Evolutionary conservation across 352 stramenopile species (phyloP).

Genomic region (Saprolegnia diclina): DNA sequence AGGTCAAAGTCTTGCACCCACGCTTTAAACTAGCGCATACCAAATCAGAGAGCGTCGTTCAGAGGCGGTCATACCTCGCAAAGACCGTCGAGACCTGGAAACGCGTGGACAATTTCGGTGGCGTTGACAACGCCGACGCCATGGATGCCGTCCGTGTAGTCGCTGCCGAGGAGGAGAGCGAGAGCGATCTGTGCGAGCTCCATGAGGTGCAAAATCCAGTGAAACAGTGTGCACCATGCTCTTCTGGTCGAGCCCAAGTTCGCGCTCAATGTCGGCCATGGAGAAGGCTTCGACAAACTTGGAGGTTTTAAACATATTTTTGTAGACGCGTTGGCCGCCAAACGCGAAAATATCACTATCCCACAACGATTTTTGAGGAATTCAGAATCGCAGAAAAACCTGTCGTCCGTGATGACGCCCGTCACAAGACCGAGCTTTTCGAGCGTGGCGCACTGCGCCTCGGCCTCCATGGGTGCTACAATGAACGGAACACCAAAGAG

Average conservation of each 20-base stretch:
- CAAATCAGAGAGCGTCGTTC: not conserved
- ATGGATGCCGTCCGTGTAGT: constrained; percentile 90
- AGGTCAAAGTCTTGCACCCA: constrained; percentile 59
- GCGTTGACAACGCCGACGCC: constrained; percentile 84
- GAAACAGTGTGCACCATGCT: constrained; percentile 58
- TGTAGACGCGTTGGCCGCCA: constrained; percentile 93
- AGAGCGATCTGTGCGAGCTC: constrained; percentile 48
- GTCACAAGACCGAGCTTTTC: constrained; percentile 95
- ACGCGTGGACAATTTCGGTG: constrained; percentile 62
- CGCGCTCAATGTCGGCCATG: constrained; percentile 85
- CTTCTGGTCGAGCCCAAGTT: constrained; percentile 90
- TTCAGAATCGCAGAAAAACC: not conserved
- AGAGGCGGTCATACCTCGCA: constrained; percentile 47
- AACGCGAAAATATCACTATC: constrained; percentile 89
- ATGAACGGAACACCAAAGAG: constrained; percentile 98
- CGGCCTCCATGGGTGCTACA: constrained; percentile 98
- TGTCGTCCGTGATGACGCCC: constrained; percentile 98
- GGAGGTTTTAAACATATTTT: constrained; percentile 99
- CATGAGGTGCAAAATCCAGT: constrained; percentile 30
- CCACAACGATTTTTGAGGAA: not conserved
- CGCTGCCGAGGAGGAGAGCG: constrained; percentile 92
- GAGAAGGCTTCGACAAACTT: constrained; percentile 99
- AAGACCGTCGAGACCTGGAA: constrained; percentile 84
- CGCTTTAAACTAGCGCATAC: constrained; percentile 21
- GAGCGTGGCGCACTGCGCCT: constrained; percentile 96